Base-by-base conservation (phyloP, 169 alveolate species). In the Theileria equi region DNA sequence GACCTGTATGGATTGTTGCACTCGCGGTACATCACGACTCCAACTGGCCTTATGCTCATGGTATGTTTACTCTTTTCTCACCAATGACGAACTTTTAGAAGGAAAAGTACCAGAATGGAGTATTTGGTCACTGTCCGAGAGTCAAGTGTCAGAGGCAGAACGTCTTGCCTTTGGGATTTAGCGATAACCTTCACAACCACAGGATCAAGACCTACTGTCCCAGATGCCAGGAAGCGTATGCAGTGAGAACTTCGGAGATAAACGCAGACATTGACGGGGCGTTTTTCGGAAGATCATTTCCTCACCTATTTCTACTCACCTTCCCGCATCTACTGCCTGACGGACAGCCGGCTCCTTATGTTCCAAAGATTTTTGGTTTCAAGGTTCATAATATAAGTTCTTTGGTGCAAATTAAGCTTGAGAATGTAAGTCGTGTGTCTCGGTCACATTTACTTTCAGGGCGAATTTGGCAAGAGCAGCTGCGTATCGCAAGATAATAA, bases 91-190 rank as follows among this genome's bases (percentile, higher is more conserved):
- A 80, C 17, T 65, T 88, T 17, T 91, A 94, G 98, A 93, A 93
- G 60, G 98, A 96, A 54, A 95, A 96, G 84, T 97, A 89, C 82
- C 91, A 91, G 55, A 85, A 90, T 41, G 99, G 98, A 16, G 93
- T 85, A 28, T 97, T 93, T 80, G 99, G 99, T 2, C 88, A 90
- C 44, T 97, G 99, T 80, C 98, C 99, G 3, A 90, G 99, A 67
- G 98, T 94, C 10, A 86, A 93, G 34, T 97, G 99, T 66, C 95
- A 96, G 67, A 92, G 97, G 63, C 92, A 92, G 71, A 89, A 90
- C 61, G 93, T 93, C 11, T 67, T 96, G n/a, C 99, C 99, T 23
- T 93, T 94, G 26, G 98, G 98, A 23, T 84, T 93, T 72, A 88
- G 95, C 40, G 97, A 95, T 70, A 96, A 94, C 57, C 72, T 95